Percentiles rank a stretch among this genome's conserved stretches.
phyloP scores from a whole-genome alignment of 768 basidiomycete species.

The Naganishia vishniacii region DNA sequence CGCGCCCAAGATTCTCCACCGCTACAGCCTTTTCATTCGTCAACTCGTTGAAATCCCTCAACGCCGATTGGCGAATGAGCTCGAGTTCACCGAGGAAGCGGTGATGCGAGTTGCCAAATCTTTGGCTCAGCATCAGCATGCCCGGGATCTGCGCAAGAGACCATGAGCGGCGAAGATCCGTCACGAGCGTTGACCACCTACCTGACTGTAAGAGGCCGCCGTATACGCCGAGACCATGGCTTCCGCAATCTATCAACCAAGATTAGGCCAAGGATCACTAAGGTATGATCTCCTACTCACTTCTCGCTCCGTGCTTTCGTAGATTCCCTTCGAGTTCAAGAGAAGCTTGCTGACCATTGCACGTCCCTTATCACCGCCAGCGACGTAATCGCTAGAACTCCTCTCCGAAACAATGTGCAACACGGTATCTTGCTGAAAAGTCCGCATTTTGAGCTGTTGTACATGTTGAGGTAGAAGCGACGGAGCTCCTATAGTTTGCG shows the following conservation, averaged over 20 bases:
- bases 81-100: constrained; percentile 25
- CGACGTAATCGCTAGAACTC: constrained; percentile 15
- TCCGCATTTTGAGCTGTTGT: constrained; percentile 27
- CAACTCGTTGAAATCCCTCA: constrained; percentile 24
- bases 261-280: background rate
- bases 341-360: constrained; percentile 19
- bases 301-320: constrained; percentile 24
- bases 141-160: constrained; percentile 14
- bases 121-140: constrained; percentile 24
- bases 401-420: constrained; percentile 28
- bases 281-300: background rate
- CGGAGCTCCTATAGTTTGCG: constrained; percentile 22
- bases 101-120: constrained; percentile 25
- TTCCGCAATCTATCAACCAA: constrained; percentile 5
- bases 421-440: constrained; percentile 30
- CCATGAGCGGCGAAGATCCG: background rate
- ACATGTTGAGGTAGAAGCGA: constrained; percentile 25
- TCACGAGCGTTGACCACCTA: background rate
- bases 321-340: constrained; percentile 21
- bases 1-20: constrained; percentile 11
- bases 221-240: constrained; percentile 10
- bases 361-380: constrained; percentile 21
- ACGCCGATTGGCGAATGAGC: constrained; percentile 22
- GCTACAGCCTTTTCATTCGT: constrained; percentile 7
- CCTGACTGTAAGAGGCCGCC: constrained; percentile 25